These are phyloP conservation scores for Phytophthora megakarya DNA, from an alignment of 352 stramenopile species.

Conservation along the genomic window DNA sequence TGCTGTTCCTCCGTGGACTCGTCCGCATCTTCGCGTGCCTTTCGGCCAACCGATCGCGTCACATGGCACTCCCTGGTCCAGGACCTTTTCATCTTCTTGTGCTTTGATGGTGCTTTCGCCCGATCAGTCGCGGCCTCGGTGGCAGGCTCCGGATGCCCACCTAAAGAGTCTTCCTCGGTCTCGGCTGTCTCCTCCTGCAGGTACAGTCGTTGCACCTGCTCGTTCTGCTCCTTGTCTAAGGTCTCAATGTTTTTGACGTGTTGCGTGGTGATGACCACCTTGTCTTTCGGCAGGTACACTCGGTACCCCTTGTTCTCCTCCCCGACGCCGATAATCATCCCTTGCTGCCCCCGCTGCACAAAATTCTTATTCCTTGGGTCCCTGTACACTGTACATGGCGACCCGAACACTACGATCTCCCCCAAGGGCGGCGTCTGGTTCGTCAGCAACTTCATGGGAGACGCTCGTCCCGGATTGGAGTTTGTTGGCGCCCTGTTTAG, in stretches of 20 bases:
- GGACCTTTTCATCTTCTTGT: too few relatives aligned
- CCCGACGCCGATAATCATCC: slow-evolving; percentile 8
- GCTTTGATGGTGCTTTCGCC: too few relatives aligned
- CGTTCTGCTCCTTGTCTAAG: not conserved
- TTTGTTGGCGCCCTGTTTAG: slow-evolving; percentile 30
- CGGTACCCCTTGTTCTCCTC: slow-evolving; percentile 19
- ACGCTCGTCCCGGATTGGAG: slow-evolving; percentile 6
- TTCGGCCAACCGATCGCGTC: too few relatives aligned
- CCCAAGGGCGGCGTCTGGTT: not conserved
- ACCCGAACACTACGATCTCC: slow-evolving; percentile 7
- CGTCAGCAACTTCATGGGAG: slow-evolving; percentile 12
- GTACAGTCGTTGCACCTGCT: not conserved
- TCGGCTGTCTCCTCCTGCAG: too few relatives aligned
- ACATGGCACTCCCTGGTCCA: too few relatives aligned
- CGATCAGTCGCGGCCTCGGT: too few relatives aligned
- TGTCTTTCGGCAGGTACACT: slow-evolving; percentile 17
- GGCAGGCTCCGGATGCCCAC: too few relatives aligned
- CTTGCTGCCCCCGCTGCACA: not conserved
- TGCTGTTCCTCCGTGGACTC: too few relatives aligned
- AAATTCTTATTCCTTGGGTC: slow-evolving; percentile 5
- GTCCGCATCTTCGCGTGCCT: too few relatives aligned
- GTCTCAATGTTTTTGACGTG: not conserved
- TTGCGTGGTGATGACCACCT: slow-evolving; percentile 13
- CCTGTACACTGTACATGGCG: slow-evolving; percentile 7
- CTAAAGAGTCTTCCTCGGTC: too few relatives aligned